phyloP scores from a whole-genome alignment of 208 protist genomes.

The Trypanosoma congolense region DNA sequence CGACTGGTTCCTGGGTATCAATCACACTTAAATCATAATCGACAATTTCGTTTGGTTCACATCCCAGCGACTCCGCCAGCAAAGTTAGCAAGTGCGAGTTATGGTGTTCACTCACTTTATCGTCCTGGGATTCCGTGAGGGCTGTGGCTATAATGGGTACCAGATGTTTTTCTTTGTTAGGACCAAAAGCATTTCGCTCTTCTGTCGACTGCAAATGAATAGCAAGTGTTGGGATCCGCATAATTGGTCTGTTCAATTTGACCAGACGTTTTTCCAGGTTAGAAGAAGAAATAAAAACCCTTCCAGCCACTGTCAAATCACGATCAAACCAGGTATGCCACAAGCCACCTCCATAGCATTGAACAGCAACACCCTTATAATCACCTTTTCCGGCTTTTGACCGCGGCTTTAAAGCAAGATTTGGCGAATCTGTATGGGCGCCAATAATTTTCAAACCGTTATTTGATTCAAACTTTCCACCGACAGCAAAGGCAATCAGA shows the following conservation, averaged over 20 bases:
- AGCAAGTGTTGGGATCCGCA: slow-evolving; percentile 93
- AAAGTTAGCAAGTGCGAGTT: slow-evolving; percentile 71
- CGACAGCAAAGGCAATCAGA: slow-evolving; percentile 95
- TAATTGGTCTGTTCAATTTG: slow-evolving; percentile 86
- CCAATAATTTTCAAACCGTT: slow-evolving; percentile 94
- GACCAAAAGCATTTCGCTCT: slow-evolving; percentile 83
- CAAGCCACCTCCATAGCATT: slow-evolving; percentile 85
- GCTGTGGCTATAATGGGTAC: slow-evolving; percentile 85
- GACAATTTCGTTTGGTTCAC: slow-evolving; percentile 76
- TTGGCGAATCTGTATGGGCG: slow-evolving; percentile 97
- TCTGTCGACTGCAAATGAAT: slow-evolving; percentile 91
- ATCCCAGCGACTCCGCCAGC: slow-evolving; percentile 56
- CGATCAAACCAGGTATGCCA: slow-evolving; percentile 92
- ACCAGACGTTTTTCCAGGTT: slow-evolving; percentile 56
- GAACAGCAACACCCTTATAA: slow-evolving; percentile 67
- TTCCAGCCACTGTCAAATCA: slow-evolving; percentile 82
- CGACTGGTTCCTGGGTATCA: slow-evolving; percentile 87
- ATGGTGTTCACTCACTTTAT: slow-evolving; percentile 31
- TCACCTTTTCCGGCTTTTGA: slow-evolving; percentile 32
- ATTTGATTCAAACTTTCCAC: slow-evolving; percentile 78
- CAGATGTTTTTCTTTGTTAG: slow-evolving; percentile 95
- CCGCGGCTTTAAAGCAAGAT: slow-evolving; percentile 75
- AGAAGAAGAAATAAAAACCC: slow-evolving; percentile 49
- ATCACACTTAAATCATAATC: slow-evolving; percentile 95
- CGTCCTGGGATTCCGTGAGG: slow-evolving; percentile 19